phyloP scores from a whole-genome alignment of 2,329 filamentous ascomycete genomes.

The Alternaria infectoria region DNA sequence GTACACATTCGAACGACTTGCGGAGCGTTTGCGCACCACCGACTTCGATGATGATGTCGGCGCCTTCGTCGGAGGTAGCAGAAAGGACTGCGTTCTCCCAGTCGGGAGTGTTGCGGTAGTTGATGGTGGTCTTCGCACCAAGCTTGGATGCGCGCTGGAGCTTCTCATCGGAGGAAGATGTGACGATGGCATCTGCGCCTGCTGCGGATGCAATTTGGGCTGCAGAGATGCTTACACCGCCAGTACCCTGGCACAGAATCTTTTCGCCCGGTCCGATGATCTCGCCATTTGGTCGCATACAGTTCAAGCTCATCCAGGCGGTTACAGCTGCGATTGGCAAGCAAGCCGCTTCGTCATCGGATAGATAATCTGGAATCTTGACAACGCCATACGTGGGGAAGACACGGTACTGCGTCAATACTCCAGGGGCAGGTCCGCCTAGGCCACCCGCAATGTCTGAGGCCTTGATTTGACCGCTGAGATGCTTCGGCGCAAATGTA shows the following conservation, averaged over 20 bases:
- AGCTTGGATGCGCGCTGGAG: conserved; percentile 59
- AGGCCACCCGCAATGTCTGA: conserved; percentile 63
- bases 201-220: conserved; percentile 52
- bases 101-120: conserved; percentile 63
- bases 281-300: conserved; percentile 62
- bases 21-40: conserved; percentile 59
- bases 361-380: conserved; percentile 62
- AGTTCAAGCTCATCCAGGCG: conserved; percentile 70
- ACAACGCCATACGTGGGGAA: conserved; percentile 65
- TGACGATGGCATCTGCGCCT: conserved; percentile 61
- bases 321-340: conserved; percentile 68
- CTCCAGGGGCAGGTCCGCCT: conserved; percentile 65
- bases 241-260: conserved; percentile 53
- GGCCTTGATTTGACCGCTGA: conserved; percentile 65
- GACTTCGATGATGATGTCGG: conserved; percentile 59
- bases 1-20: conserved; percentile 52
- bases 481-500: conserved; percentile 65
- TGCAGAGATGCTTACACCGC: conserved; percentile 52
- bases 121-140: conserved; percentile 65
- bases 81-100: conserved; percentile 67
- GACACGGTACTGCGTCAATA: conserved; percentile 65
- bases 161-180: conserved; percentile 64
- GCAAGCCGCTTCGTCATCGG: conserved; percentile 65
- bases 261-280: conserved; percentile 51
- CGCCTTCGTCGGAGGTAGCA: conserved; percentile 50